Evolutionary conservation across 352 stramenopile species (phyloP), one percentile per base, ranked within the genome.

Genomic region (Globisporangium splendens): DNA sequence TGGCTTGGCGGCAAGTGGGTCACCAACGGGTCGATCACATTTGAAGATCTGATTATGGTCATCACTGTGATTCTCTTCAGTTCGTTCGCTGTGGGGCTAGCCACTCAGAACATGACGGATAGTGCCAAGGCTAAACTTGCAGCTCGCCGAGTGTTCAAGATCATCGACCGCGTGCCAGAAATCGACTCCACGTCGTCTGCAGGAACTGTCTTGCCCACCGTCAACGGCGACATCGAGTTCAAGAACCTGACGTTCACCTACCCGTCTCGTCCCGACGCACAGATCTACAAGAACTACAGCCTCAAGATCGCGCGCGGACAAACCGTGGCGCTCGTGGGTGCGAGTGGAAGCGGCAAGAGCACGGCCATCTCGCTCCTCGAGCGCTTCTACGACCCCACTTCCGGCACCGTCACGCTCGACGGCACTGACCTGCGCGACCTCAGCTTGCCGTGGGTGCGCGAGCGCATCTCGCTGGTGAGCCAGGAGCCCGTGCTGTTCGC

Each of bases 401-500:
- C 44, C 15, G 50, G 18, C 51, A 62, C 22, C 54, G 73, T 17
- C 24, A 22, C 54, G 14, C 56, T 97, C 39, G 80, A 95, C 54
- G 77, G 77, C 51, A 44, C 63, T 4, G 73, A 93, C 54, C 50
- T 97, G 8, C 72, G 70, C 14, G 53, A 75, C 14, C 50, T 96
- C 39, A 82, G 88, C 50, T 2, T 78, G 14, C 42, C 42, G 3
- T 71, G 69, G 70, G 62, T 93, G 35, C 72, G 79, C 14, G 62
- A 69, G 11, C 72, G 84, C 21, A 77, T 92, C 39, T 82, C 75
- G 43, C 63, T 93, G 6, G 83, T 93, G 1, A 75, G 71, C 4
- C 93, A 98, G 70, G 83, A 96, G 61, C 86, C 89, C 28, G 88
- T 84, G 31, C 72, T 98, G 18, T 87, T 85, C 62, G 69, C 73